Percentiles rank a stretch among this genome's conserved stretches.
Evolutionary conservation across 2,329 filamentous ascomycete species (phyloP).

Genomic region (Westerdykella aurantiaca): DNA sequence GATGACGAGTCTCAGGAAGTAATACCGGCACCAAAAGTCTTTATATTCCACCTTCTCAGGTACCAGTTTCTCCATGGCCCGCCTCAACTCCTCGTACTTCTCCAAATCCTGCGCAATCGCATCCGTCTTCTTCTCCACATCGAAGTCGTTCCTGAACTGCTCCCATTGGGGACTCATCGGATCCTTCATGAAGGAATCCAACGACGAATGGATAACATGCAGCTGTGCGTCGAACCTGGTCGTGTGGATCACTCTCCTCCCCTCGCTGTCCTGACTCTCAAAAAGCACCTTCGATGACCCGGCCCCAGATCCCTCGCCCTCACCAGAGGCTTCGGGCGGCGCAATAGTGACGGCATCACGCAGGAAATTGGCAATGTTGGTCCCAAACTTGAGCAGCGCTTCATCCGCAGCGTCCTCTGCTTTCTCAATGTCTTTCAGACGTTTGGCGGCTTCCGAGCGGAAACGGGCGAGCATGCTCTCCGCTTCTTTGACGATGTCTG

Average conservation of each 20-base stretch:
- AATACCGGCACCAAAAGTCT: slow-evolving; percentile 91
- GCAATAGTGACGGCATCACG: slow-evolving; percentile 85
- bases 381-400: slow-evolving; percentile 84
- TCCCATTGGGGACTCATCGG: slow-evolving; percentile 70
- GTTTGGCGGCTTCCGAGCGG: slow-evolving; percentile 69
- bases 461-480: slow-evolving; percentile 70
- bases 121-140: slow-evolving; percentile 76
- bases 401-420: slow-evolving; percentile 97
- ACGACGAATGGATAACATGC: slow-evolving; percentile 84
- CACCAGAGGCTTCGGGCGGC: slow-evolving; percentile 52
- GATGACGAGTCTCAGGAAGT: slow-evolving; percentile 86
- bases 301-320: slow-evolving; percentile 36
- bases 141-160: slow-evolving; percentile 66
- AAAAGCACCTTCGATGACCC: slow-evolving; percentile 63
- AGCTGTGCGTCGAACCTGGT: slow-evolving; percentile 93
- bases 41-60: slow-evolving; percentile 84
- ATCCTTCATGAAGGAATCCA: slow-evolving; percentile 75
- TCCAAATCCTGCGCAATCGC: slow-evolving; percentile 76
- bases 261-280: slow-evolving; percentile 84
- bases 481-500: slow-evolving; percentile 51
- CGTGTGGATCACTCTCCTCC: slow-evolving; percentile 89
- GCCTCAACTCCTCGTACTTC: slow-evolving; percentile 76
- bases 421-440: slow-evolving; percentile 80
- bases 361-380: slow-evolving; percentile 83
- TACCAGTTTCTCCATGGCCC: slow-evolving; percentile 93